Evolutionary conservation across 2,329 filamentous ascomycete species (phyloP), one percentile per base, ranked within the genome.

Genomic region (Bipolaris cookei): DNA sequence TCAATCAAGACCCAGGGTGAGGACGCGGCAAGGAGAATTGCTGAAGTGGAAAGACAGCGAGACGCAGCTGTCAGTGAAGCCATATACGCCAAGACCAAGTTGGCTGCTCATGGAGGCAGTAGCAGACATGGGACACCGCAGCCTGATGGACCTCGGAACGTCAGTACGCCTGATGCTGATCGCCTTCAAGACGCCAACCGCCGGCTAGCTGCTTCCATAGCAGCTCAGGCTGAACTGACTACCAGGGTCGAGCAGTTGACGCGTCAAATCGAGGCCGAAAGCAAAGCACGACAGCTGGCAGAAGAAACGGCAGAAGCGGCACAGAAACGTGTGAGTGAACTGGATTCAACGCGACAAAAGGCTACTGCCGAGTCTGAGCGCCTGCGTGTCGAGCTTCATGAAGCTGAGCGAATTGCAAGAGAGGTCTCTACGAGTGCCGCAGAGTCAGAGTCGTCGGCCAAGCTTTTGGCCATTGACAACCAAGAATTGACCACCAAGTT

Each of bases 11-110:
- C 91, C 65, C 95, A 98, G 78, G 90, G 92, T 11, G 83, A 91
- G 6, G 81, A 91, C 54, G 93, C 95, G 7, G 92, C 93, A 0
- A 93, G 90, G 75, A 88, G 94, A 60, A 93, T 99, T 60, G 93
- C 94, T 1, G 93, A 97, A 73, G 90, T 96, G 1, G 95, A 99
- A 74, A 93, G 91, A 73, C 95, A 99, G 79, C 86, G 96, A 48
- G 95, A 99, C 77, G 88, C 90, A 38, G 95, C 95, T n/a, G 88
- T 99, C 51, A 90, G 89, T 67, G 96, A 99, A 78, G 95, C 95
- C 1, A 90, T 95, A 0, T 98, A 98, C 76, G 91, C 93, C 32
- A 97, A 96, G 73, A 92, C 96, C 2, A 97, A 92, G 73, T 81
- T 97, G 49, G 93, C 93, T 28, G 93, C 92, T 6, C 89, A 92